Evolutionary conservation across 345 rosid genomes (phyloP).

Genomic region (Turritis glabra): DNA sequence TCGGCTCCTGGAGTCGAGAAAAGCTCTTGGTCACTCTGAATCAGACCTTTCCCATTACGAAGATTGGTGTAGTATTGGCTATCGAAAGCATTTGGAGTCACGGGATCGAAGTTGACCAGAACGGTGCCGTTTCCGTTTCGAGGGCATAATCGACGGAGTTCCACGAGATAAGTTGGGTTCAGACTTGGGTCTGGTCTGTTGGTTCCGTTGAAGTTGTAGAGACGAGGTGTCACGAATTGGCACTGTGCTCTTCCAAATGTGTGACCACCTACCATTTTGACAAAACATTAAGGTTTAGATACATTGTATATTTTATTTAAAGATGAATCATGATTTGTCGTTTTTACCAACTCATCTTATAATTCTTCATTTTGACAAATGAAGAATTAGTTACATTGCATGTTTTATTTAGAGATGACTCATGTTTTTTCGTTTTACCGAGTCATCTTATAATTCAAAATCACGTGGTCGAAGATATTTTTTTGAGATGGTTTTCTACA

Average conservation of each 20-base stretch:
- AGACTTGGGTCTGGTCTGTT: conserved; percentile 53
- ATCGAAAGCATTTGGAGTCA: conserved; percentile 53
- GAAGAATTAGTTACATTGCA: too few relatives aligned
- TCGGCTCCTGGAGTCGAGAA: conserved; percentile 39
- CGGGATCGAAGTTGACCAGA: conserved; percentile 45
- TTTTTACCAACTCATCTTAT: not conserved
- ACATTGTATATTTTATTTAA: not conserved
- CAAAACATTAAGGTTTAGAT: not conserved
- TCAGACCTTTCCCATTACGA: conserved; percentile 20
- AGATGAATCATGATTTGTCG: too few relatives aligned
- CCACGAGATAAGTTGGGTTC: conserved; percentile 38
- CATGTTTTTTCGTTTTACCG: not conserved
- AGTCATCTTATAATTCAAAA: not conserved
- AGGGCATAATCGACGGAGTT: conserved; percentile 50
- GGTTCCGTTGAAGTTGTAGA: conserved; percentile 51
- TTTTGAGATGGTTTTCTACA: not conserved
- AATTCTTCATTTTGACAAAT: too few relatives aligned
- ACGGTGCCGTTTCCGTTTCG: conserved; percentile 49
- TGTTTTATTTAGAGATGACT: not conserved
- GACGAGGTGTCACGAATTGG: conserved; percentile 38
- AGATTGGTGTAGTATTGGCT: conserved; percentile 54
- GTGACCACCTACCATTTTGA: conserved; percentile 55
- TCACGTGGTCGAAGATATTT: too few relatives aligned
- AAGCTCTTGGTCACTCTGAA: conserved; percentile 42
- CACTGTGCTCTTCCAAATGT: conserved; percentile 68